Conservation (phyloP, 805 yeast species). For the Zygoascus ofunaensis region DNA sequence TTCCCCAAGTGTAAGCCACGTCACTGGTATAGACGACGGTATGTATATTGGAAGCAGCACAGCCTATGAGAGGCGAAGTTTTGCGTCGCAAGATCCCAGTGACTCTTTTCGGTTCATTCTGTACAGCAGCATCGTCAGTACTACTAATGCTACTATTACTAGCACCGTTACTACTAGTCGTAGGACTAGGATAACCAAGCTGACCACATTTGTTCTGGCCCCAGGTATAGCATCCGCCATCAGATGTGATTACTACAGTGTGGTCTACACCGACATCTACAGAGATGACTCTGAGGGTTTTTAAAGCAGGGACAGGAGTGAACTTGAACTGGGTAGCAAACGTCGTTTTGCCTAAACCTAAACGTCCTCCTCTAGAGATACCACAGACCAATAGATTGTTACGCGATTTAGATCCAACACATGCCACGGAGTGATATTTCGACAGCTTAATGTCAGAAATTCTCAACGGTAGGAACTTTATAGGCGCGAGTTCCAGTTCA, state of each 20-base stretch:
- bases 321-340: slow-evolving; percentile 34
- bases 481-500: slow-evolving; percentile 4
- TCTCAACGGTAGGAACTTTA: slow-evolving; percentile 34
- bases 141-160: slow-evolving; percentile 27
- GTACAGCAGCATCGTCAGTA: slow-evolving; percentile 23
- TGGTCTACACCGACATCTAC: slow-evolving; percentile 59
- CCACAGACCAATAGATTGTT: slow-evolving; percentile 56
- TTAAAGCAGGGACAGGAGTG: slow-evolving; percentile 34
- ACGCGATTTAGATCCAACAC: slow-evolving; percentile 38
- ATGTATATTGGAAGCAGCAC: slow-evolving; percentile 60
- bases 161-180: slow-evolving; percentile 18
- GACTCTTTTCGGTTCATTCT: slow-evolving; percentile 33
- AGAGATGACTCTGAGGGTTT: slow-evolving; percentile 25
- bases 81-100: slow-evolving; percentile 31
- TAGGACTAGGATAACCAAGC: slow-evolving; percentile 47
- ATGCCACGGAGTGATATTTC: slow-evolving; percentile 53
- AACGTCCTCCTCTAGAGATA: slow-evolving; percentile 57
- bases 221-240: slow-evolving; percentile 62
- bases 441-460: slow-evolving; percentile 45
- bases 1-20: slow-evolving; percentile 62
- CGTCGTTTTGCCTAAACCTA: slow-evolving; percentile 43
- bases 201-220: slow-evolving; percentile 66
- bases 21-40: slow-evolving; percentile 48
- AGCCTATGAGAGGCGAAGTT: slow-evolving; percentile 33
- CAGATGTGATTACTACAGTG: slow-evolving; percentile 45